Conservation (phyloP, 1,139 yeast species). For the Yamadazyma dushanensis region DNA sequence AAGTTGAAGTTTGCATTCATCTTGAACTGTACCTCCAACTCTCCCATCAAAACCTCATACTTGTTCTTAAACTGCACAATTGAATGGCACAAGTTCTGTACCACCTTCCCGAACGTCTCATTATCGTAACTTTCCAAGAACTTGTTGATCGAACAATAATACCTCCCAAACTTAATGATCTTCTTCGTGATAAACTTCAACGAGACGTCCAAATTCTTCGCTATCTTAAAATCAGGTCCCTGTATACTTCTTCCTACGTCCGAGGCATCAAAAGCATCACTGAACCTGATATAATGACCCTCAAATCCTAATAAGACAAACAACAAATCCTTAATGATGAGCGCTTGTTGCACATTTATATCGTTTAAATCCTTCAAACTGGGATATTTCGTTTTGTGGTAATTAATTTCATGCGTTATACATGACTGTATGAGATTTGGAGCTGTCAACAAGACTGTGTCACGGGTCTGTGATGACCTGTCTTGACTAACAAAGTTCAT, state of each 20-base stretch:
- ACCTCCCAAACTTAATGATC: slow-evolving; percentile 62
- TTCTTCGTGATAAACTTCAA: slow-evolving; percentile 70
- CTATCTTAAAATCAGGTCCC: slow-evolving; percentile 78
- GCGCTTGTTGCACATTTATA: slow-evolving; percentile 64
- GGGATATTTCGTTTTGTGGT: slow-evolving; percentile 33
- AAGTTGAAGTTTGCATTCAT: slow-evolving; percentile 39
- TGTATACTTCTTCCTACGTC: slow-evolving; percentile 35
- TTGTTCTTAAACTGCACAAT: slow-evolving; percentile 49
- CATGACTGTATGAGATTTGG: slow-evolving; percentile 24
- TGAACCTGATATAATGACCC: slow-evolving; percentile 73
- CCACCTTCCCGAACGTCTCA: slow-evolving; percentile 62
- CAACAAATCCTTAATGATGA: slow-evolving; percentile 68
- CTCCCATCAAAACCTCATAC: slow-evolving; percentile 50
- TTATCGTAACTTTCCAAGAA: slow-evolving; percentile 60
- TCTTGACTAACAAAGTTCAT: slow-evolving; percentile 5
- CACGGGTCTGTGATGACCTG: neutral
- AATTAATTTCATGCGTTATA: slow-evolving; percentile 12
- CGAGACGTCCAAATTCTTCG: slow-evolving; percentile 71
- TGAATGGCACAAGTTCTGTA: slow-evolving; percentile 70
- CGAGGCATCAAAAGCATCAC: slow-evolving; percentile 56
- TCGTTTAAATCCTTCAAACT: slow-evolving; percentile 46
- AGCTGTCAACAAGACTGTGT: slow-evolving; percentile 11
- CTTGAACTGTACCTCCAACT: slow-evolving; percentile 55
- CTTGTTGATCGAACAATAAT: slow-evolving; percentile 52
- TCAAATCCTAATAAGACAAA: slow-evolving; percentile 74